These are phyloP conservation scores for Euphorbia tirucalli DNA, from an alignment of 345 rosid species.

Conservation along the genomic window DNA sequence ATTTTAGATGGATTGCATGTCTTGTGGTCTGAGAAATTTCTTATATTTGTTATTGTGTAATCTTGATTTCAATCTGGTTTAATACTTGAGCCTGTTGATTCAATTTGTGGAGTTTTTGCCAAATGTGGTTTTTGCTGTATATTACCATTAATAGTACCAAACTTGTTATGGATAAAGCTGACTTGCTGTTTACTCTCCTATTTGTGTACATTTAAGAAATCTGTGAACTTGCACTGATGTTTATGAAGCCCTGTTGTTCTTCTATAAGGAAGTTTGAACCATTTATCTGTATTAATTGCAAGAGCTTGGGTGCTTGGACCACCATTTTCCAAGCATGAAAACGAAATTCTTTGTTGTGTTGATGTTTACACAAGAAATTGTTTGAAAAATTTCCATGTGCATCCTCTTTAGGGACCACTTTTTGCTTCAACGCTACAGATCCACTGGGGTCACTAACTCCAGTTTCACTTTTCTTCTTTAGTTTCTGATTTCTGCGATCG, in stretches of 20 bases:
- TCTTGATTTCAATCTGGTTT: not conserved
- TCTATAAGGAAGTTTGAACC: conserved; percentile 6
- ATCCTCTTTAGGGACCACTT: conserved; percentile 20
- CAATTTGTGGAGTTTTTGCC: not conserved
- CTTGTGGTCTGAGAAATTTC: too few species aligned
- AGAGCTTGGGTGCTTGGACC: conserved; percentile 7
- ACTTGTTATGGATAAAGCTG: not conserved
- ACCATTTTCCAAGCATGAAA: conserved; percentile 1
- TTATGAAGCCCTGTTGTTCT: conserved; percentile 9
- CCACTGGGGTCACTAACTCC: conserved; percentile 10
- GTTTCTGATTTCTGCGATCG: not conserved
- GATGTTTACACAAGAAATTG: conserved; percentile 9
- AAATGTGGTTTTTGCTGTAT: not conserved
- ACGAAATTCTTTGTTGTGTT: conserved; percentile 6
- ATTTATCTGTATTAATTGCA: conserved; percentile 1
- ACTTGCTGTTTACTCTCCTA: conserved; percentile 1
- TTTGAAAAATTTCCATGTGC: not conserved
- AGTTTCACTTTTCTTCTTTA: not conserved
- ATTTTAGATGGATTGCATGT: too few species aligned
- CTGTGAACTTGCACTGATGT: conserved; percentile 2
- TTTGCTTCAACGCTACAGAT: conserved; percentile 15
- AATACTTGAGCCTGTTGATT: not conserved
- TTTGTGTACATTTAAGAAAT: not conserved
- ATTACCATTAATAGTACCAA: too few species aligned
- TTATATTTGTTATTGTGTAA: conserved; percentile 1